Evolutionary conservation across 345 rosid genomes (phyloP), one percentile per base, ranked within the genome.

Genomic region (Acer yangbiense): DNA sequence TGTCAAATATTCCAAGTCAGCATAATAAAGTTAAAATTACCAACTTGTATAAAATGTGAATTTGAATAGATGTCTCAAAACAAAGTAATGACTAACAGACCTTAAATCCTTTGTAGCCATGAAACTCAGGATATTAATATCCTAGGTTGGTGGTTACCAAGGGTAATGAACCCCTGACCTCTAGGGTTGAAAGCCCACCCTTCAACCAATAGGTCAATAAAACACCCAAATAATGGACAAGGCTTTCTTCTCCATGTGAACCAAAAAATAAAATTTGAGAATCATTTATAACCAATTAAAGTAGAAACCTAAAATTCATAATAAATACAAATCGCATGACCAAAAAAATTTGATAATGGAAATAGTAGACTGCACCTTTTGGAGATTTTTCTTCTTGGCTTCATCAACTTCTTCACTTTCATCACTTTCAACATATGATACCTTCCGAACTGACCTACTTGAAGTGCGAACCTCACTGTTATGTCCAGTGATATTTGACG

Each of bases 341-440:
- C 73, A 65, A 13, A 41, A 6, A 63, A 23, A 44, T 44, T 23
- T 74, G 55, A 23, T 32, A 46, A 68, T 43, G 74, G 64, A 50
- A 61, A 65, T 27, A 72, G 67, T 52, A 75, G 61, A 77, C 32
- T 44, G 70, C 86, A 94, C 98, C 98, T 93, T 93, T 72, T 80
- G 98, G 18, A 76, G 71, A 81, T 91, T 94, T 65, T 87, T 92
- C 89, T 83, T 92, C 86, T 82, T 94, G 76, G 88, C 89, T 83
- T 94, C 98, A 85, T 92, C 98, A 75, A 82, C 74, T 65, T 93
- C 98, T 88, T 97, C 99, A 81, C 98, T 97, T 85, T 93, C 99
- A 67, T 97, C 99, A 82, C 98, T 97, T 88, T 97, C 99, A 68
- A 89, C 98, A 90, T 97, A 97, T 43, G 99, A 97, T 60, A 97